phyloP scores from a whole-genome alignment of 345 rosid species.

The Eucalyptus tenuipes region DNA sequence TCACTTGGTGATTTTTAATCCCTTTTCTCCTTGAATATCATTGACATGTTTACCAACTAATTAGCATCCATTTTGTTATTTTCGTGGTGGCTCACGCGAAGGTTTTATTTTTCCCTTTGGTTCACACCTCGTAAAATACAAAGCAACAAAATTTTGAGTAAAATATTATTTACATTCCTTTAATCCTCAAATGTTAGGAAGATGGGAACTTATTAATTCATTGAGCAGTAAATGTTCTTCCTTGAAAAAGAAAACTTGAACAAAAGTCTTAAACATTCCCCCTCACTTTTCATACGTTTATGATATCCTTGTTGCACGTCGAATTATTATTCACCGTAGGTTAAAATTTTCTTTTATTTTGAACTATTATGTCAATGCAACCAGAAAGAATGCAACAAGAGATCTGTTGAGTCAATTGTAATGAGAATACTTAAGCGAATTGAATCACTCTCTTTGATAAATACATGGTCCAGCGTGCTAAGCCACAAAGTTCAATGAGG shows the following conservation, averaged over 20 bases:
- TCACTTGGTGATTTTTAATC: neutral
- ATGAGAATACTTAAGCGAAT: neutral
- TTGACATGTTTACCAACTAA: neutral
- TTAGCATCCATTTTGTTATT: neutral
- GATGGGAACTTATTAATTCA: neutral
- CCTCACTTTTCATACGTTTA: neutral
- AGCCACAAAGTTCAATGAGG: neutral
- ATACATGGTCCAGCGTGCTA: neutral
- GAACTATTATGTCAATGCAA: neutral
- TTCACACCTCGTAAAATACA: neutral
- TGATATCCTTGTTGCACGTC: neutral
- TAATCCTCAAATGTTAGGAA: neutral
- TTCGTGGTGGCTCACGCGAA: neutral
- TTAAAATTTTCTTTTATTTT: neutral
- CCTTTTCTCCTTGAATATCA: neutral
- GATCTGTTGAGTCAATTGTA: neutral
- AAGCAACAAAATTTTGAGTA: neutral
- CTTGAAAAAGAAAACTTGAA: neutral
- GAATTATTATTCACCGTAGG: neutral
- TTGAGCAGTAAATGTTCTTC: neutral
- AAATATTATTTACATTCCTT: neutral
- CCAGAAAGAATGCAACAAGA: neutral
- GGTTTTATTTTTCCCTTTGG: neutral
- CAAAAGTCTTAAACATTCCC: neutral
- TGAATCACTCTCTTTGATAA: neutral